Percentiles rank a stretch among this genome's conserved stretches.
phyloP scores from a whole-genome alignment of 2,329 filamentous ascomycete species.

The Bimuria novae-zelandiae region DNA sequence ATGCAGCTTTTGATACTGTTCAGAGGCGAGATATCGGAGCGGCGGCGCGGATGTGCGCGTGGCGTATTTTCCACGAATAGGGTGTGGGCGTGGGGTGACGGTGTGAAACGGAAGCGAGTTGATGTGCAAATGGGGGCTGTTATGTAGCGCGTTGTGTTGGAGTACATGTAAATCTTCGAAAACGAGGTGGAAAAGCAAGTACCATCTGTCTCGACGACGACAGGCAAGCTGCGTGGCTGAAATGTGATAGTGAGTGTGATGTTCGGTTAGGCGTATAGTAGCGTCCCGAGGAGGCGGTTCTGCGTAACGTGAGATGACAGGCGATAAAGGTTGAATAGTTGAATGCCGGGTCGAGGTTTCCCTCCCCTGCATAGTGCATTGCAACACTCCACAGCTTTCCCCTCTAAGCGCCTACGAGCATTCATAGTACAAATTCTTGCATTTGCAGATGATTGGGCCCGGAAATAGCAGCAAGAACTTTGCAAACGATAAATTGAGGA shows the following conservation, averaged over 20 bases:
- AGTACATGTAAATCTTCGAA: background rate
- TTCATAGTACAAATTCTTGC: background rate
- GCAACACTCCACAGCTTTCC: background rate
- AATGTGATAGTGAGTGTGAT: background rate
- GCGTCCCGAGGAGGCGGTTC: background rate
- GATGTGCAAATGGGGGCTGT: background rate
- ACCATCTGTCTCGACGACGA: too few species aligned
- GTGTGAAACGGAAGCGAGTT: slow-evolving; percentile 7
- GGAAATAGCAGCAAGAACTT: too few species aligned
- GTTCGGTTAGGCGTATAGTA: background rate
- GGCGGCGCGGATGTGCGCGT: background rate
- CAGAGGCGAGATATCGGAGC: background rate
- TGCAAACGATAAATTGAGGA: background rate
- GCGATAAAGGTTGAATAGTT: background rate
- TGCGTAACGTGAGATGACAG: background rate
- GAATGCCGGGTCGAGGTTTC: background rate
- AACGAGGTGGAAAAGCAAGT: background rate
- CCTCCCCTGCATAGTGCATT: slow-evolving; percentile 6
- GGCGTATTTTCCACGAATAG: slow-evolving; percentile 9
- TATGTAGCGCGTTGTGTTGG: background rate
- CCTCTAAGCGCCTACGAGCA: background rate
- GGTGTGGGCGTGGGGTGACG: background rate
- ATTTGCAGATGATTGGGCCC: background rate
- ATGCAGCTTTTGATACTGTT: slow-evolving; percentile 2
- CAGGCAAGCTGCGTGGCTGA: background rate